Conservation (phyloP, 306 rosid genomes). For the Vachellia pachyceras region DNA sequence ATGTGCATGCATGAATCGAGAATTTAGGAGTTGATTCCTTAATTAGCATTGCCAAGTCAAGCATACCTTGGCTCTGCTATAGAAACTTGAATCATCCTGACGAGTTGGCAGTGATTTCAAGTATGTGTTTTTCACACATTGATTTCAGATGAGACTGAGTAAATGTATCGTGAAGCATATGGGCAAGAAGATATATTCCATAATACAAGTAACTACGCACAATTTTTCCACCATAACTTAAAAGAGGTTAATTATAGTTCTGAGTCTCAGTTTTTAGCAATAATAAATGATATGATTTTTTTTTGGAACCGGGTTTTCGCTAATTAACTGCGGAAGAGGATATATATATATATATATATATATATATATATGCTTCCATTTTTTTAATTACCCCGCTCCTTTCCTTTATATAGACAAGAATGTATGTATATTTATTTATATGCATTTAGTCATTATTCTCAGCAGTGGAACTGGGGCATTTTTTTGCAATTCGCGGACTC, state of each 20-base stretch:
- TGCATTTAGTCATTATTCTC: too few species aligned
- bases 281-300: not conserved
- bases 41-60: not conserved
- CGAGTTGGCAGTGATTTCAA: not conserved
- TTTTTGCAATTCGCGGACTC: not conserved
- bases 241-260: not conserved
- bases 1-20: constrained; percentile 16
- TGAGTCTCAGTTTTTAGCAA: not conserved
- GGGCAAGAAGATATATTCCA: not conserved
- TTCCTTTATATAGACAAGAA: too few species aligned
- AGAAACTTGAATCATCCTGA: not conserved
- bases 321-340: not conserved
- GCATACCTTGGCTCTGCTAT: not conserved
- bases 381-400: too few species aligned
- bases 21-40: not conserved
- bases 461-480: too few species aligned
- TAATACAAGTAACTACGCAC: too few species aligned
- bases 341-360: too few species aligned
- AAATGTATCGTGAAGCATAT: too few species aligned
- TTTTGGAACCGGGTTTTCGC: not conserved
- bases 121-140: not conserved
- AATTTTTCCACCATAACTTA: not conserved
- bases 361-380: too few species aligned
- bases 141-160: not conserved
- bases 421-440: too few species aligned